phyloP scores from a whole-genome alignment of 2,329 filamentous ascomycete genomes.

The Nothophaeocryptopus gaeumannii region DNA sequence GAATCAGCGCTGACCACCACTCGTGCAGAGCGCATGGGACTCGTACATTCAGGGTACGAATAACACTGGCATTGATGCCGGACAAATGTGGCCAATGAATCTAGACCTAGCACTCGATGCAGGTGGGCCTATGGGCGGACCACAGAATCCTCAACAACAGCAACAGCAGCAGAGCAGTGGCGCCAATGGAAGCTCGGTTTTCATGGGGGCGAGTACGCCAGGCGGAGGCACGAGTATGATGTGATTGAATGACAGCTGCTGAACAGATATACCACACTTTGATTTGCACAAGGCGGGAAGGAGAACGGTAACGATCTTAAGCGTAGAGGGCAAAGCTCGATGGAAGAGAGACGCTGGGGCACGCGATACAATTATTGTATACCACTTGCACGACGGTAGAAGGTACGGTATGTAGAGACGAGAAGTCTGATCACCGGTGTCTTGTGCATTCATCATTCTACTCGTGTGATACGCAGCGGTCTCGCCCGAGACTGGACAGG shows the following conservation, averaged over 20 bases:
- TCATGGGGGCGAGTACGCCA: slow-evolving; percentile 5
- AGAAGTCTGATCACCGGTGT: too few species aligned
- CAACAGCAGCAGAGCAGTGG: slow-evolving; percentile 18
- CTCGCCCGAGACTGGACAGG: too few species aligned
- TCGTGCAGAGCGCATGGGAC: slow-evolving; percentile 63
- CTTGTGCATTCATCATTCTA: too few species aligned
- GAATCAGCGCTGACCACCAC: slow-evolving; percentile 11
- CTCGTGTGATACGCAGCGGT: too few species aligned
- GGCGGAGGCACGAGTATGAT: slow-evolving; percentile 12
- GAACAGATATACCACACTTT: neutral
- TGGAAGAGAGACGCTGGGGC: too few species aligned
- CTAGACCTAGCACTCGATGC: slow-evolving; percentile 31
- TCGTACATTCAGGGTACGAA: slow-evolving; percentile 62
- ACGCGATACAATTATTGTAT: too few species aligned
- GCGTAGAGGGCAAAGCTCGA: too few species aligned
- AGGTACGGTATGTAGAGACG: too few species aligned
- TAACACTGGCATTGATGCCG: slow-evolving; percentile 37
- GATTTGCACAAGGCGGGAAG: too few species aligned
- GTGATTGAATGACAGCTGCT: slow-evolving; percentile 3
- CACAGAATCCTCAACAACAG: slow-evolving; percentile 22
- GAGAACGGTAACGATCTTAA: too few species aligned
- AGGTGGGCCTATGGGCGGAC: slow-evolving; percentile 24
- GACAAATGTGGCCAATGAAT: slow-evolving; percentile 47
- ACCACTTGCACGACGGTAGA: too few species aligned
- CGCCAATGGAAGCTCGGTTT: slow-evolving; percentile 6